Evolutionary conservation across 805 yeast genomes (phyloP), one percentile per base, ranked within the genome.

Genomic region (Isabelozyma heimii): DNA sequence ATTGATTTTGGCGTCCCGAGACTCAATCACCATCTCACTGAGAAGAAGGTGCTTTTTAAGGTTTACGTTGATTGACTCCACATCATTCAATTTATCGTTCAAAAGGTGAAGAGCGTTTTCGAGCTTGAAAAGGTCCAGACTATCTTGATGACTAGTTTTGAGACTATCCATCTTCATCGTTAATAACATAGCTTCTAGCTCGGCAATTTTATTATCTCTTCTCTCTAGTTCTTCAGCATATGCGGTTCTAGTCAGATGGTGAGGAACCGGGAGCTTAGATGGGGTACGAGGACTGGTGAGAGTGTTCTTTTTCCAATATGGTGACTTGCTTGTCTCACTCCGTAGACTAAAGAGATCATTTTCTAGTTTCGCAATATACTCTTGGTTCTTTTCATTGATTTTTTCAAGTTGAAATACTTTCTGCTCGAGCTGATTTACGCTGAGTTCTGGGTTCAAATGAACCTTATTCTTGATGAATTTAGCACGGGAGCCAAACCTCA

Each of bases 401-500:
- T 61, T 63, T 51, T 70, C 73, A 40, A 75, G 55, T 50, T 74
- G 67, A 27, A 61, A 53, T 40, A 72, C 52, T 42, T 73, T 61
- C 37, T 72, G 68, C 58, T 73, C 70, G 49, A 83, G 69, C 52
- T 81, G 80, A n/a, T 66, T 61, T 3, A 77, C 61, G 43, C 83
- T 73, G 39, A 83, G 58, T 58, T 84, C 88, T 9, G 83, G 69
- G 60, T 84, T 89, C 51, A 84, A 73, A 60, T 77, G 83, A 24
- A 89, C 87, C 45, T 71, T 72, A 60, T 87, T 90, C 57, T 79
- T 73, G 52, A 89, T 83, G 41, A 69, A 72, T 66, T 85, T 86
- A 7, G 92, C 90, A 16, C 94, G 70, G 0, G 81, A 72, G 0
- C 94, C 96, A 62, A 89, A 87, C 42, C 92, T 67, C 48, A 90